phyloP scores from a whole-genome alignment of 805 yeast genomes.

The Wickerhamiella spandovensis region DNA sequence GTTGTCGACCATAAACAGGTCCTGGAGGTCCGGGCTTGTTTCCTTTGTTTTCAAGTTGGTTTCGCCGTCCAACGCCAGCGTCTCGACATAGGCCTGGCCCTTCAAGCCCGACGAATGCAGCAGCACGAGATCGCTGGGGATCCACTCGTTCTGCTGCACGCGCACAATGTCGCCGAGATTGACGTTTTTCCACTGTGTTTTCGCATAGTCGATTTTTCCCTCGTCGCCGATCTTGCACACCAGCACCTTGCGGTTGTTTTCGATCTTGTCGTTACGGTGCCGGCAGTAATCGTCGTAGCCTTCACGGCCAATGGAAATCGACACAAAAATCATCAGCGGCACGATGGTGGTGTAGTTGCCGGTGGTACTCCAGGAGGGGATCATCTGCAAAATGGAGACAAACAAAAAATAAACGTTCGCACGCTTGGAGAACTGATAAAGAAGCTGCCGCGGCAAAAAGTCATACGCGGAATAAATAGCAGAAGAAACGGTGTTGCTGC shows the following conservation, averaged over 20 bases:
- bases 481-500: constrained; percentile 62
- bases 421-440: constrained; percentile 82
- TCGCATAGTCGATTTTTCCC: constrained; percentile 19
- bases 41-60: constrained; percentile 70
- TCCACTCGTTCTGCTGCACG: constrained; percentile 71
- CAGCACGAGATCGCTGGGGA: constrained; percentile 81
- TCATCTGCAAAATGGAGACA: constrained; percentile 87
- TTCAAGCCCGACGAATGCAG: constrained; percentile 45
- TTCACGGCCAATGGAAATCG: constrained; percentile 81
- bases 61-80: constrained; percentile 97
- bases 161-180: constrained; percentile 78
- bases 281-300: constrained; percentile 88
- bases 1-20: constrained; percentile 27
- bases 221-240: constrained; percentile 23
- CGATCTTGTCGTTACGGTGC: constrained; percentile 72
- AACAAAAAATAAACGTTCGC: constrained; percentile 86
- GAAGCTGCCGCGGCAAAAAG: constrained; percentile 76
- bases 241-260: constrained; percentile 45
- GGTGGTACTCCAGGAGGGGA: constrained; percentile 95
- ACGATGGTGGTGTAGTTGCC: constrained; percentile 90
- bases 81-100: constrained; percentile 70
- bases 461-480: constrained; percentile 71
- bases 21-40: constrained; percentile 53
- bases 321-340: constrained; percentile 73
- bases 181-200: constrained; percentile 56